Evolutionary conservation across 176 grass and related monocot species (phyloP).

Genomic region (Musa acuminata): DNA sequence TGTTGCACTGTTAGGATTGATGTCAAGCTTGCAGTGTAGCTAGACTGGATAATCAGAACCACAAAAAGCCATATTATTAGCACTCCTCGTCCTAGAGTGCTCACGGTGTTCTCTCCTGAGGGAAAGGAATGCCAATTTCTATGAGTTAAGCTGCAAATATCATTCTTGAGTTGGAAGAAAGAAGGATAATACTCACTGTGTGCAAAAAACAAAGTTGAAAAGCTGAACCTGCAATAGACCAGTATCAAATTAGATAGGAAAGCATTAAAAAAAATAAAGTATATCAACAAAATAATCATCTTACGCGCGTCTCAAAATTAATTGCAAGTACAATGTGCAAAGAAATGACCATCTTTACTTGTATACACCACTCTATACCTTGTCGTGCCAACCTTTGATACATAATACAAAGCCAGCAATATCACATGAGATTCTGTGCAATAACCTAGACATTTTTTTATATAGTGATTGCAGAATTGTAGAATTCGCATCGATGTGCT

Average conservation of each 20-base stretch:
- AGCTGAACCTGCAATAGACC: conserved; percentile 74
- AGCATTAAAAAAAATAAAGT: not conserved
- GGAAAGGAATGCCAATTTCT: conserved; percentile 1
- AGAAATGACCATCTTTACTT: no score
- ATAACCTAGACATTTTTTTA: no score
- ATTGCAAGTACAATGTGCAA: no score
- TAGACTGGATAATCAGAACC: conserved; percentile 92
- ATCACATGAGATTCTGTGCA: no score
- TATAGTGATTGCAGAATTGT: no score
- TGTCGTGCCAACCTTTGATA: no score
- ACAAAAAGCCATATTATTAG: conserved; percentile 96
- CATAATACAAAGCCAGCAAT: no score
- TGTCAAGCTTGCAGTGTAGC: conserved; percentile 95
- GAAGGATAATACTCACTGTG: conserved; percentile 60
- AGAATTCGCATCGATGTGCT: no score
- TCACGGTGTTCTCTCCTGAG: conserved; percentile 72
- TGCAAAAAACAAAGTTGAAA: conserved; percentile 96
- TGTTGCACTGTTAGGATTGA: conserved; percentile 97
- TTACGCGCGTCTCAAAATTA: not conserved
- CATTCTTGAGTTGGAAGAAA: not conserved
- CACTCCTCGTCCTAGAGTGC: conserved; percentile 66
- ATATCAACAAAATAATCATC: not conserved
- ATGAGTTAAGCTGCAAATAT: not conserved
- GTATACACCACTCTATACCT: no score
- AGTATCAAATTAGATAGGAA: not conserved